Percentiles rank a stretch among this genome's conserved stretches.
These are phyloP conservation scores for Globisporangium abappressorium DNA, from an alignment of 352 stramenopile genomes.

Conservation along the genomic window DNA sequence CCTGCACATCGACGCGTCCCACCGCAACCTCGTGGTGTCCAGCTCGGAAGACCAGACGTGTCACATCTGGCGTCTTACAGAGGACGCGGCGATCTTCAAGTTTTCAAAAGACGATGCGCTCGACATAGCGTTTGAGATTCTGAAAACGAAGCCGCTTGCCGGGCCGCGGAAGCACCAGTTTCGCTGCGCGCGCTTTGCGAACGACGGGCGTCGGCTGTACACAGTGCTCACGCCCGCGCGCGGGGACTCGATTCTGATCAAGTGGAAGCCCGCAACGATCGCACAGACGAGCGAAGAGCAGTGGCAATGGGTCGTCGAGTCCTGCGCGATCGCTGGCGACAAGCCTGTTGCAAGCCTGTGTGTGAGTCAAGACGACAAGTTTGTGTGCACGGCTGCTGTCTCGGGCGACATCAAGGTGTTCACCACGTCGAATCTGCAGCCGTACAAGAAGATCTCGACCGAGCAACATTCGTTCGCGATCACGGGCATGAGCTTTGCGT, in stretches of 20 bases:
- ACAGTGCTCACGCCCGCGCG: conserved; percentile 74
- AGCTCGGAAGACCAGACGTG: conserved; percentile 79
- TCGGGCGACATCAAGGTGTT: conserved; percentile 76
- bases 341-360: conserved; percentile 78
- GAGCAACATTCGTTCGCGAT: conserved; percentile 80
- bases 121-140: conserved; percentile 51
- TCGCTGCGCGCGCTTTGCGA: conserved; percentile 73
- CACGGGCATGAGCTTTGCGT: conserved; percentile 77
- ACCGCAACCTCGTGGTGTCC: conserved; percentile 75
- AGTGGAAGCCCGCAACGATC: conserved; percentile 72
- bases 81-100: conserved; percentile 54
- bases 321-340: conserved; percentile 49
- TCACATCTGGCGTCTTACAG: conserved; percentile 76
- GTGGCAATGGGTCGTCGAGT: conserved; percentile 66
- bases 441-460: conserved; percentile 51
- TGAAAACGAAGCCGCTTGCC: conserved; percentile 38
- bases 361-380: conserved; percentile 67
- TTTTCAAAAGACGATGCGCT: conserved; percentile 80
- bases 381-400: conserved; percentile 68
- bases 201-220: conserved; percentile 61
- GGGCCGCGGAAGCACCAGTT: conserved; percentile 75
- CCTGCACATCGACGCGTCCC: conserved; percentile 75
- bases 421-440: conserved; percentile 34
- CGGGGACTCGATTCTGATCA: conserved; percentile 77
- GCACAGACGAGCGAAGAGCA: conserved; percentile 64